Percentiles rank a stretch among this genome's conserved stretches.
phyloP scores from a whole-genome alignment of 768 basidiomycete species.

The Pisolithus sp. region DNA sequence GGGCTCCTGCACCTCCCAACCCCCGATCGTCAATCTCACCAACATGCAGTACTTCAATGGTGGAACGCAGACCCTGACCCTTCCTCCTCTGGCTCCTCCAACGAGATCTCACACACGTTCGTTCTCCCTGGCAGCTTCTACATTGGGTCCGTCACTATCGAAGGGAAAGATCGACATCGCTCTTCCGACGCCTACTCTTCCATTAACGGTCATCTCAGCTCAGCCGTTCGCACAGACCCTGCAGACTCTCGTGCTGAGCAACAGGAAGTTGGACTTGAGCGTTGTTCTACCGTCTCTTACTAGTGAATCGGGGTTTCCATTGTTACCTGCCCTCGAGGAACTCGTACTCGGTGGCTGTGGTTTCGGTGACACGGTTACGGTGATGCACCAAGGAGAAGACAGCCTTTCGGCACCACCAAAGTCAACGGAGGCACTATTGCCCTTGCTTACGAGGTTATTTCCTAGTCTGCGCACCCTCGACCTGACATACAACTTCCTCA shows the following conservation, averaged over 20 bases:
- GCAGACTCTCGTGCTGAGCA: conserved; percentile 51
- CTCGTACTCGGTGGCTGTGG: conserved; percentile 70
- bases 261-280: conserved; percentile 60
- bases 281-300: conserved; percentile 45
- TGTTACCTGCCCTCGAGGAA: conserved; percentile 67
- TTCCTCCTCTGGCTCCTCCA: conserved; percentile 56
- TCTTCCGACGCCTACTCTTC: conserved; percentile 63
- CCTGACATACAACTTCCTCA: conserved; percentile 68
- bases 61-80: conserved; percentile 50
- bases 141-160: conserved; percentile 2
- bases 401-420: conserved; percentile 34
- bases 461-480: conserved; percentile 65
- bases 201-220: conserved; percentile 51
- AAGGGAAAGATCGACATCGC: conserved; percentile 37
- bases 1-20: conserved; percentile 15
- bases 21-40: conserved; percentile 29
- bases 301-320: conserved; percentile 26
- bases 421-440: conserved; percentile 48
- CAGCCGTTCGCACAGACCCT: conserved; percentile 57
- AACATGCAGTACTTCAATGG: conserved; percentile 57
- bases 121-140: conserved; percentile 45
- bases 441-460: conserved; percentile 58
- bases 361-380: conserved; percentile 51
- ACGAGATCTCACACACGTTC: conserved; percentile 50
- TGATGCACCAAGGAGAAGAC: conserved; percentile 32